Conservation (phyloP, 2,329 filamentous ascomycete species). For the Aspergillus nomiae region DNA sequence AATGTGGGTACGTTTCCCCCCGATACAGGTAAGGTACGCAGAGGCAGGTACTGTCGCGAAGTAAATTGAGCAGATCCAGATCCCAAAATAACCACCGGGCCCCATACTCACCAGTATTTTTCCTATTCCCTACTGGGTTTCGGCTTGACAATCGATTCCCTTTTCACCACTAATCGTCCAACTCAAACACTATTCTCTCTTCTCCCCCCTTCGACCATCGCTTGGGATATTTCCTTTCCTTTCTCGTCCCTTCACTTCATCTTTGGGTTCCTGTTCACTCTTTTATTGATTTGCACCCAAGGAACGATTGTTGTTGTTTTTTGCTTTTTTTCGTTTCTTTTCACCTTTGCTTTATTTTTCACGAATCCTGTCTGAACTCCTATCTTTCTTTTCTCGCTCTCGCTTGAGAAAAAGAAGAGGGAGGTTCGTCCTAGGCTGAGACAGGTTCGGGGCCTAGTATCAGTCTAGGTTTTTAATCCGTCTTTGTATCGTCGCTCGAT, state of each 20-base stretch:
- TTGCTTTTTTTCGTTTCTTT: conserved; percentile 17
- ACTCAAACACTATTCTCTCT: conserved; percentile 26
- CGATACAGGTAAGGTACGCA: conserved; percentile 13
- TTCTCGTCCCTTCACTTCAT: conserved; percentile 17
- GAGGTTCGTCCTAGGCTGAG: conserved; percentile 16
- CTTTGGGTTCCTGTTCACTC: conserved; percentile 23
- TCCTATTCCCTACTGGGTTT: conserved; percentile 22
- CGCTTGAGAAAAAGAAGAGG: conserved; percentile 32
- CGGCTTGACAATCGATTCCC: conserved; percentile 27
- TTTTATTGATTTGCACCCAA: conserved; percentile 15
- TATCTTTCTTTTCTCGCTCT: conserved; percentile 28
- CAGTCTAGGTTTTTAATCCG: conserved; percentile 2
- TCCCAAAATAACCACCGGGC: conserved; percentile 34
- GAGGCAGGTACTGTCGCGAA: conserved; percentile 13
- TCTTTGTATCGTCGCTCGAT: neutral
- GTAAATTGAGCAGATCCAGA: conserved; percentile 24
- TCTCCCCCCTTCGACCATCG: conserved; percentile 32
- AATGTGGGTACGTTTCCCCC: neutral
- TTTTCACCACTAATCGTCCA: conserved; percentile 27
- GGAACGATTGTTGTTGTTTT: conserved; percentile 1
- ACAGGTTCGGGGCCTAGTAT: conserved; percentile 16
- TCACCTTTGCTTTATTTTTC: conserved; percentile 18
- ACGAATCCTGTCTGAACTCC: conserved; percentile 15
- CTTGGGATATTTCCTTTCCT: conserved; percentile 22
- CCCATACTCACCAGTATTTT: conserved; percentile 19